Percentiles rank a stretch among this genome's conserved stretches.
Evolutionary conservation across 2,329 filamentous ascomycete species (phyloP).

Genomic region (Fonsecaea monophora): DNA sequence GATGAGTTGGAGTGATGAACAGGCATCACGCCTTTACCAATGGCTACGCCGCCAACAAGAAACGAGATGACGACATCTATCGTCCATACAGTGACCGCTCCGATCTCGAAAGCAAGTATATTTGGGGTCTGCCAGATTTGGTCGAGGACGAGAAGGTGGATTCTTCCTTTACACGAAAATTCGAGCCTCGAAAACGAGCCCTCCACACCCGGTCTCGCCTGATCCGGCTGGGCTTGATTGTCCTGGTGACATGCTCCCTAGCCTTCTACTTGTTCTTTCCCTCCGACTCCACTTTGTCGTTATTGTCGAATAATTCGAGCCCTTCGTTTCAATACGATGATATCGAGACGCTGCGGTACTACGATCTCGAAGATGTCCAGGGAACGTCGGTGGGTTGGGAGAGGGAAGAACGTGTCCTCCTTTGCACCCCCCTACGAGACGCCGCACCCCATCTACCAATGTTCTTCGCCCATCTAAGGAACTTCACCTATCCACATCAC

Average conservation of each 20-base stretch:
- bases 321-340: conserved; percentile 65
- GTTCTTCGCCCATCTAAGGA: conserved; percentile 98
- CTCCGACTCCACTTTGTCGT: conserved; percentile 65
- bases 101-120: conserved; percentile 43
- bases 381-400: conserved; percentile 95
- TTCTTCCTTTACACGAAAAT: conserved; percentile 31
- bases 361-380: conserved; percentile 89
- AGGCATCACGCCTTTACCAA: conserved; percentile 85
- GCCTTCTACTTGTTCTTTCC: conserved; percentile 76
- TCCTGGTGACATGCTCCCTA: conserved; percentile 62
- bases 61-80: conserved; percentile 72
- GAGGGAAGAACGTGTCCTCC: conserved; percentile 88
- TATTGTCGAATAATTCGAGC: conserved; percentile 17
- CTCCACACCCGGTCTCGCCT: conserved; percentile 33
- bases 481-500: conserved; percentile 96
- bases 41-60: conserved; percentile 73
- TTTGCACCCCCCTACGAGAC: conserved; percentile 93
- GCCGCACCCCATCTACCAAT: conserved; percentile 90
- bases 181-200: conserved; percentile 34
- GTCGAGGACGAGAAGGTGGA: conserved; percentile 39
- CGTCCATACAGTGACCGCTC: conserved; percentile 91
- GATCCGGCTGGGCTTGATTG: conserved; percentile 54
- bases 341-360: conserved; percentile 94
- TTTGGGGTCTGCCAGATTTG: conserved; percentile 34
- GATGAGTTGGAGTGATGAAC: conserved; percentile 66